phyloP scores from a whole-genome alignment of 2,329 filamentous ascomycete species.

The Colletotrichum nymphaeae region DNA sequence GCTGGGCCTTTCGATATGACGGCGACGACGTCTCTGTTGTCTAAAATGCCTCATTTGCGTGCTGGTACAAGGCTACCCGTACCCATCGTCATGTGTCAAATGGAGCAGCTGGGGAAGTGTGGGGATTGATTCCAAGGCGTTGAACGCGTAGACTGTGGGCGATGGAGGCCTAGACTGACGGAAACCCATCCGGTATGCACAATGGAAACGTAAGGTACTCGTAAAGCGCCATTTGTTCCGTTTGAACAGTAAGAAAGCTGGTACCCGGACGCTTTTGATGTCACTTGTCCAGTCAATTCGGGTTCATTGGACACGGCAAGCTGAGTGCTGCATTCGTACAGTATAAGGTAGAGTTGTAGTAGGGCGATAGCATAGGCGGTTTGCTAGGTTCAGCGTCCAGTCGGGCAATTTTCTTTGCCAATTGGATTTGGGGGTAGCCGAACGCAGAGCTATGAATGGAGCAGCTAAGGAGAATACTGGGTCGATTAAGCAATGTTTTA shows the following conservation, averaged over 20 bases:
- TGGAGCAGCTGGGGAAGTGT: constrained; percentile 12
- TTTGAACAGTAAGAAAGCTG: constrained; percentile 2
- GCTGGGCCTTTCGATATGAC: not conserved
- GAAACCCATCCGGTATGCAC: not conserved
- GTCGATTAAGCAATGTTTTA: constrained; percentile 18
- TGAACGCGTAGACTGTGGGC: not conserved
- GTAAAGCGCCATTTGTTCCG: constrained; percentile 6
- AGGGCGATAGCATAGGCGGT: not conserved
- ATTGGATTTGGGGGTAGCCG: constrained; percentile 10
- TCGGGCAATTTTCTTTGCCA: constrained; percentile 15
- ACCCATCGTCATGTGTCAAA: constrained; percentile 8
- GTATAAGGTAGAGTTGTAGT: not conserved
- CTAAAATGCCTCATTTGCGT: constrained; percentile 22
- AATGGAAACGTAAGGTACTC: constrained; percentile 13
- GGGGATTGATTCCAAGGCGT: not conserved
- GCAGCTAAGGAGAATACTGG: not conserved
- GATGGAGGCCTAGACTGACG: constrained; percentile 24
- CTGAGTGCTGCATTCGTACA: not conserved
- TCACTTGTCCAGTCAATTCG: not conserved
- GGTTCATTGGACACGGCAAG: not conserved
- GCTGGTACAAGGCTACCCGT: not conserved
- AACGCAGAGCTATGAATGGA: constrained; percentile 6
- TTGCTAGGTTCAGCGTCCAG: not conserved
- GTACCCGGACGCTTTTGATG: not conserved
- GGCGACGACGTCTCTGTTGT: not conserved